These are phyloP conservation scores for Cladosporium sphaerospermum DNA, from an alignment of 2,329 filamentous ascomycete genomes.

Conservation along the genomic window DNA sequence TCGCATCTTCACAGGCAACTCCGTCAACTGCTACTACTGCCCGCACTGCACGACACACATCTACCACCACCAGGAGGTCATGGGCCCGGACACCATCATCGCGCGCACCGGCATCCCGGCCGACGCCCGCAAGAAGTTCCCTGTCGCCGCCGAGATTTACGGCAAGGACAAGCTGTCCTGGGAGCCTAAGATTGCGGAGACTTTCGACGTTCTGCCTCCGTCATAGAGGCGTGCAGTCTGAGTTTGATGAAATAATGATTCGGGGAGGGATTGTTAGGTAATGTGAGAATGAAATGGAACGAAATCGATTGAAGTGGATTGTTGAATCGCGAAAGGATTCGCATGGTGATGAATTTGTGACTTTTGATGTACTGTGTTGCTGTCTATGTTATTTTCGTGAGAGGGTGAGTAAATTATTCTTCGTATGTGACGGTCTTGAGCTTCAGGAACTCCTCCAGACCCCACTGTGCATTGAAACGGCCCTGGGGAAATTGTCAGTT, in stretches of 20 bases:
- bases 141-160: constrained; percentile 49
- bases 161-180: constrained; percentile 47
- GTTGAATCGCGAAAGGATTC: neutral
- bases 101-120: constrained; percentile 46
- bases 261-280: neutral
- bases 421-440: constrained; percentile 30
- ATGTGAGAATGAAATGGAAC: too few relatives aligned
- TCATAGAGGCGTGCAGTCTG: constrained; percentile 19
- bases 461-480: constrained; percentile 40
- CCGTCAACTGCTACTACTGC: constrained; percentile 54
- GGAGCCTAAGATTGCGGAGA: constrained; percentile 48
- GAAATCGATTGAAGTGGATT: too few relatives aligned
- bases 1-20: constrained; percentile 38
- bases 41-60: constrained; percentile 50
- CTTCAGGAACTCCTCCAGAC: constrained; percentile 43
- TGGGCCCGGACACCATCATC: constrained; percentile 47
- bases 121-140: constrained; percentile 42
- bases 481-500: constrained; percentile 21
- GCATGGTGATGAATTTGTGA: too few relatives aligned
- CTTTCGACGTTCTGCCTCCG: constrained; percentile 42
- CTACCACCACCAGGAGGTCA: constrained; percentile 50
- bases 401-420: constrained; percentile 9
- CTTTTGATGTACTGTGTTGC: too few relatives aligned
- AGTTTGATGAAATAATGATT: neutral
- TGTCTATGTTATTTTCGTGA: too few relatives aligned